Evolutionary conservation across 2,329 filamentous ascomycete species (phyloP).

Genomic region (Ophidiomyces ophidiicola): DNA sequence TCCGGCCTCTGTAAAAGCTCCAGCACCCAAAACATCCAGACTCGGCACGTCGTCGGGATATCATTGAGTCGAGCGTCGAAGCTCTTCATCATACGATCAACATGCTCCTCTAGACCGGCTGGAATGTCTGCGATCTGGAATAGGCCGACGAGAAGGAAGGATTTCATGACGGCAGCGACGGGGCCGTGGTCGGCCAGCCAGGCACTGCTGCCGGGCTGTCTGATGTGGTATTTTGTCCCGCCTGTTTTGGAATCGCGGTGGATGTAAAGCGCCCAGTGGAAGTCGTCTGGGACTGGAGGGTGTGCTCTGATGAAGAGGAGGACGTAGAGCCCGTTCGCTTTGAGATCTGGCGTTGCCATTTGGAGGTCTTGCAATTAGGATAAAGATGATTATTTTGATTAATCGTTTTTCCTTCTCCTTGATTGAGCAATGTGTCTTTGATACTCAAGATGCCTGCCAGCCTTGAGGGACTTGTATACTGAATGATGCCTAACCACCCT

Average conservation of each 20-base stretch:
- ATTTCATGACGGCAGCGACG: constrained; percentile 15
- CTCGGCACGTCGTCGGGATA: constrained; percentile 15
- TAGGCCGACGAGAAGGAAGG: constrained; percentile 19
- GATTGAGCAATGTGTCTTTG: no score
- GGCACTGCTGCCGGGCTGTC: constrained; percentile 14
- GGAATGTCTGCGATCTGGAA: constrained; percentile 18
- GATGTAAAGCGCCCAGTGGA: constrained; percentile 13
- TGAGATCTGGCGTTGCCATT: no score
- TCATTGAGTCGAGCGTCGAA: constrained; percentile 17
- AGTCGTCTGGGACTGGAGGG: constrained; percentile 6
- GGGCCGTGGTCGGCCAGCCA: constrained; percentile 18
- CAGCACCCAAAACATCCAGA: constrained; percentile 18
- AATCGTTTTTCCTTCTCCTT: no score
- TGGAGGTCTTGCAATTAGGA: no score
- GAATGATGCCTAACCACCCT: no score
- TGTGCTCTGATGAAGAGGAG: constrained; percentile 6
- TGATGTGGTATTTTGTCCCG: constrained; percentile 20
- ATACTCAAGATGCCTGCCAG: no score
- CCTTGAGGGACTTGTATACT: no score
- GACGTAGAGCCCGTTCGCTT: constrained; percentile 10
- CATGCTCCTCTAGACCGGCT: not conserved
- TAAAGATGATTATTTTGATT: no score
- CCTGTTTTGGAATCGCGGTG: constrained; percentile 13
- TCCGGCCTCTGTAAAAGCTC: constrained; percentile 11
- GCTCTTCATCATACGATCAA: constrained; percentile 17